Evolutionary conservation across 192 early-diverging fungal species (phyloP).

Genomic region (Backusella tuberculispora): DNA sequence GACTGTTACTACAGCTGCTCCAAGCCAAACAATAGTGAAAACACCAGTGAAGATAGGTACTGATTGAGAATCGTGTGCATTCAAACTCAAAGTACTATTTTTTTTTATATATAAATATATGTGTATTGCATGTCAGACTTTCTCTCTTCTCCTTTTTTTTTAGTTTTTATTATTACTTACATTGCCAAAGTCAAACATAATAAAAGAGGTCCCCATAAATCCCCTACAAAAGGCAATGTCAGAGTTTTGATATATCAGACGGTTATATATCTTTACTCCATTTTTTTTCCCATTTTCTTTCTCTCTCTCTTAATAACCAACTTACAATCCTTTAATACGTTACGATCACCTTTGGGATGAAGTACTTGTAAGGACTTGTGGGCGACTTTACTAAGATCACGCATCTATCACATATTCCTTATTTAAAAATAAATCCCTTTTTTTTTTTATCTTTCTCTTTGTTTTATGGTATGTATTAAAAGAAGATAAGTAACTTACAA

Average conservation of each 20-base stretch:
- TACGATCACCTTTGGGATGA: conserved; percentile 62
- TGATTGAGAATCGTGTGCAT: conserved; percentile 80
- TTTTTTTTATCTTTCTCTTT: conserved; percentile 1
- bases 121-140: not conserved
- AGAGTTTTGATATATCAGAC: conserved; percentile 24
- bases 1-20: conserved; percentile 89
- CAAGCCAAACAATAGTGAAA: conserved; percentile 93
- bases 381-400: conserved; percentile 73
- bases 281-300: not conserved
- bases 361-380: conserved; percentile 74
- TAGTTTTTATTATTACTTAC: not conserved
- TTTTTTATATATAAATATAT: not conserved
- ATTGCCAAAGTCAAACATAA: conserved; percentile 90
- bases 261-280: not conserved
- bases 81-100: conserved; percentile 66
- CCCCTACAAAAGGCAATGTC: conserved; percentile 62
- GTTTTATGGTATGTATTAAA: not conserved
- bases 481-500: conserved; percentile 56
- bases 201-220: conserved; percentile 95
- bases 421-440: not conserved
- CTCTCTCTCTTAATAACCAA: conserved; percentile 18
- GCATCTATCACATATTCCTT: conserved; percentile 50
- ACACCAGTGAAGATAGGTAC: conserved; percentile 87
- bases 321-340: conserved; percentile 78
- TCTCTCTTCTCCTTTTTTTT: conserved; percentile 5